Evolutionary conservation across 208 protist species (phyloP), one percentile per base, ranked within the genome.

Genomic region (Lotmaria passim): DNA sequence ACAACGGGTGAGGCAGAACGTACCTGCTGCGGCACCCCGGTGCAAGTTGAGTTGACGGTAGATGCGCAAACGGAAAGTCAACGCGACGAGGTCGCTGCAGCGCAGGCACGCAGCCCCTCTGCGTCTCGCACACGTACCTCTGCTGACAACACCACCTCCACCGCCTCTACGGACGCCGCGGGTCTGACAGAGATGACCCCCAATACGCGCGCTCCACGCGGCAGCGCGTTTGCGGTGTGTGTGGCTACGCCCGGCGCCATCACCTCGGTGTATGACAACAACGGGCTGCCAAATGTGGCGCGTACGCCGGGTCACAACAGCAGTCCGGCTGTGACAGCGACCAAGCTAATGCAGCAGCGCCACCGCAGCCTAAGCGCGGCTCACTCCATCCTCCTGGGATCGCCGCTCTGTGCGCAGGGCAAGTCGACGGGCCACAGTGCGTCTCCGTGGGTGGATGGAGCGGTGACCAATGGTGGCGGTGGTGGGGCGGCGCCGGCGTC

Each of bases 231-330:
- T 1, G 23, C 48, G 23, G 46, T 38, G 53, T 47, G 46, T 14
- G 26, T n/a, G 3, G 30, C 19, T 7, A 60, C 38, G 28, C 51
- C 64, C 26, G 48, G 39, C 24, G 17, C 21, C 30, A 39, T 21
- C 5, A 46, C 52, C n/a, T n/a, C n/a, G n/a, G n/a, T n/a, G n/a
- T n/a, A n/a, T n/a, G n/a, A n/a, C 15, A 58, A 66, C 26, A 61
- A 58, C 41, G 26, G 36, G 50, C 11, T 72, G 23, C 26, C 46
- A 14, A 34, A n/a, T n/a, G 53, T 58, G 3, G 33, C 53, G 24
- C 59, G 61, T 12, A 69, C 61, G n/a, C 69, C 69, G 12, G 61
- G 59, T 10, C 69, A 69, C 59, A 69, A 69, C 58, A 21, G 4
- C 6, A 6, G n/a, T 34, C 43, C 55, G 12, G 43, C 38, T 3